Base-by-base conservation (phyloP, 2,329 filamentous ascomycete species). In the Apiospora malaysiana region DNA sequence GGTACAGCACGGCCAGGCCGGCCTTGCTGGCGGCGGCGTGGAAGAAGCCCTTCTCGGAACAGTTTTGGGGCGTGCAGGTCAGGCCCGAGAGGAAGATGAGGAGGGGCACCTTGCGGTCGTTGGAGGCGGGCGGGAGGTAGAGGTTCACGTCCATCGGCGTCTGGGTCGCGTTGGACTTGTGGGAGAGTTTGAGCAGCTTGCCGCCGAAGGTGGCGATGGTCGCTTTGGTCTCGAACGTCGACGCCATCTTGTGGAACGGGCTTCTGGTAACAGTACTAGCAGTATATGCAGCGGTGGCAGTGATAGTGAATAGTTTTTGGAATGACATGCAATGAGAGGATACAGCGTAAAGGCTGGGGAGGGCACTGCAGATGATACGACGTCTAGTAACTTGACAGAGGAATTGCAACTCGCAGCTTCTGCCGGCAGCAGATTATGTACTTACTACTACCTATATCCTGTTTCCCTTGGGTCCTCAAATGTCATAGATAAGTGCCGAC, bases 91-190 rank as follows among this genome's bases (percentile, higher is more conserved):
- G 91, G 83, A 95, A 99, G 84, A 98, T 91, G 71, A 99, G 89
- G 42, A 98, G 89, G 32, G 96, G 96, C 1, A 94, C 90, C 77
- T 92, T 93, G 70, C 85, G 82, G 51, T 87, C 85, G 46, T 66
- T 83, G 70, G 93, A 90, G 77, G 91, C 86, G 2, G 93, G 90
- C 32, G 96, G 96, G 4, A 99, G 88, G 85, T 93, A 99, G 77
- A 99, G 88, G 85, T 97, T 97, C 79, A 98, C 89, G 80, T 89
- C 90, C 95, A 98, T 99, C 78, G 94, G 91, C 76, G 94, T 97
- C 77, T 89, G 90, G 71, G 94, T 97, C 73, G 90, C 88, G 75
- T 88, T 85, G 70, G 95, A 94, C 79, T 91, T 84, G 88, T 99
- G 96, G 77, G 92, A 90, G 73, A 99, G 93, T 87, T 99, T 98